Percentiles rank a stretch among this genome's conserved stretches.
These are phyloP conservation scores for Pythium monospermum DNA, from an alignment of 352 stramenopile species.

Conservation along the genomic window DNA sequence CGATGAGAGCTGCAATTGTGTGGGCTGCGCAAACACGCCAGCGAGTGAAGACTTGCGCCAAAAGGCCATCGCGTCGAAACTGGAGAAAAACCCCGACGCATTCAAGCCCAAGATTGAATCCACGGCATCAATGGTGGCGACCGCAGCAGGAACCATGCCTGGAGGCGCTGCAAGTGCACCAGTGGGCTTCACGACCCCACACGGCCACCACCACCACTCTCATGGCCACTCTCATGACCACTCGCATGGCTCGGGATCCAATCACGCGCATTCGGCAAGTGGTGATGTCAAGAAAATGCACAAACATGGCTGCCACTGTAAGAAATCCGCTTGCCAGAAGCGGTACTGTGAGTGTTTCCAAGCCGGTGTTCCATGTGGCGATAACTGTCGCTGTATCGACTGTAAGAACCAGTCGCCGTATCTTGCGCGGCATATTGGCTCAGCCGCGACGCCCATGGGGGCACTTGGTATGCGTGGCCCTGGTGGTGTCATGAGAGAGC, in stretches of 20 bases:
- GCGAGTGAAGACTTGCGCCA: conserved; percentile 64
- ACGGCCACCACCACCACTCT: conserved; percentile 10
- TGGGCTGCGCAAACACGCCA: conserved; percentile 87
- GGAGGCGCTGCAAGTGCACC: background rate
- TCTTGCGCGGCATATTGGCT: conserved; percentile 18
- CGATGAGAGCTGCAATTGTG: conserved; percentile 90
- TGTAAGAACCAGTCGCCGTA: conserved; percentile 75
- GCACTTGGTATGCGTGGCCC: conserved; percentile 20
- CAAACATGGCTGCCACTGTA: conserved; percentile 95
- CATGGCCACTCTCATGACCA: conserved; percentile 6
- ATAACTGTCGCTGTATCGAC: conserved; percentile 89
- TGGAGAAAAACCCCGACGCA: conserved; percentile 93
- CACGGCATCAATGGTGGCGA: conserved; percentile 6
- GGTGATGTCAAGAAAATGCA: conserved; percentile 73
- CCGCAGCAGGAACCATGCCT: background rate
- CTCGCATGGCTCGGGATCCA: background rate
- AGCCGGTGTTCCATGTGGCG: conserved; percentile 76
- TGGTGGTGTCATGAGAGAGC: too few species aligned
- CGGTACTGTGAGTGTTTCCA: conserved; percentile 98
- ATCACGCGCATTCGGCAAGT: conserved; percentile 4
- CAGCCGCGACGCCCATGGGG: conserved; percentile 14
- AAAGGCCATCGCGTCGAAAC: conserved; percentile 82
- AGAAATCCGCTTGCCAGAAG: conserved; percentile 96
- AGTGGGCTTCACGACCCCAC: conserved; percentile 16
- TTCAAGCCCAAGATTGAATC: conserved; percentile 95